Base-by-base conservation (phyloP, 2,329 filamentous ascomycete genomes). In the Aspergillus quadrilineatus region DNA sequence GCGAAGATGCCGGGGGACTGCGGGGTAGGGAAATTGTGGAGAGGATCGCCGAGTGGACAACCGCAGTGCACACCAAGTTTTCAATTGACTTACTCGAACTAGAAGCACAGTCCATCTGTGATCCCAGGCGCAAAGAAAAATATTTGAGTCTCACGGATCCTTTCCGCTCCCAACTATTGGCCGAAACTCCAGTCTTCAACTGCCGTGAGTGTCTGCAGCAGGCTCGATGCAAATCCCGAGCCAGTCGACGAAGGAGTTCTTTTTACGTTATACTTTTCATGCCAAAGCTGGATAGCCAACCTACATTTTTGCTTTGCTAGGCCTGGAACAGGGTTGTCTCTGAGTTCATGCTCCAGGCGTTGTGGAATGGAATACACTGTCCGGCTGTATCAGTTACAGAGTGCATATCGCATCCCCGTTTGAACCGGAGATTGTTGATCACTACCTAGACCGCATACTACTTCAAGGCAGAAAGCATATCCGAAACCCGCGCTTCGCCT, bases 1-100 rank as follows among this genome's bases (percentile, higher is more conserved):
- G 32, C 44, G 44, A 26, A 41, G 43, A 49, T 43, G 48, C 32
- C 36, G 49, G 45, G 28, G n/a, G 12, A 39, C 55, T 57, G 55
- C 55, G 55, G 55, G 55, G 55, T 56, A 52, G 43, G 51, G 48
- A 53, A 28, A 45, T 6, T 28, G 48, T 51, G 55, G 50, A 45
- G 48, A 49, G 37, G 34, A 57, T 48, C 49, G 49, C 48, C 42
- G 28, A 41, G 34, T 56, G 42, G 42, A 36, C 17, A 9, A 44
- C 51, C 34, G 41, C 26, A 28, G 26, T 28, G 26, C 26, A 5
- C 39, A 50, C 44, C 48, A 42, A 8, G 36, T 26, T 32, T 30
- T 2, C 41, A 51, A 51, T 51, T 30, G 28, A 45, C 28, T 12
- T 6, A 6, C 26, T 12, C 42, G 6, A 6, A 12, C 12, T 28